phyloP scores from a whole-genome alignment of 257 asterid species.

The Lantana camara region DNA sequence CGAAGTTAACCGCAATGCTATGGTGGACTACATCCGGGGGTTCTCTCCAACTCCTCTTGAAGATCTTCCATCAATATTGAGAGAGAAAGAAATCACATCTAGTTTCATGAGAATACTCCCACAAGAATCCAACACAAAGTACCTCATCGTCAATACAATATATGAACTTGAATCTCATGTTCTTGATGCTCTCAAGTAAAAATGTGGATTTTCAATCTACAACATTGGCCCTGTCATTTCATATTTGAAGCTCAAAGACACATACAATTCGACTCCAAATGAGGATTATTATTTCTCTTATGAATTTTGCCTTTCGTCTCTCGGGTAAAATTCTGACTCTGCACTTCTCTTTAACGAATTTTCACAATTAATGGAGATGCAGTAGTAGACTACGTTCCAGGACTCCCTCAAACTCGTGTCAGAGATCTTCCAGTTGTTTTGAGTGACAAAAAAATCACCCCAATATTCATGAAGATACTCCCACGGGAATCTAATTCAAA shows the following conservation, averaged over 20 bases:
- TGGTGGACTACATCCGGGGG: conserved; percentile 57
- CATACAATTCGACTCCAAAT: background rate
- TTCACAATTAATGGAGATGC: conserved; percentile 40
- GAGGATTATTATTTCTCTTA: too few species aligned
- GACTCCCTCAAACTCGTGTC: conserved; percentile 44
- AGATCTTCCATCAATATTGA: conserved; percentile 40
- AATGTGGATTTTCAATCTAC: conserved; percentile 34
- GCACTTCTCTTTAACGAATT: too few species aligned
- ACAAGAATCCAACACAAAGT: conserved; percentile 23
- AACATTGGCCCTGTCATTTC: conserved; percentile 50
- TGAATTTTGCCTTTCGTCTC: too few species aligned
- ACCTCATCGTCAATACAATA: conserved; percentile 43
- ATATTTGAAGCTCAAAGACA: conserved; percentile 8
- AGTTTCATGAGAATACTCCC: conserved; percentile 4
- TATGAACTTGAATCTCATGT: conserved; percentile 50
- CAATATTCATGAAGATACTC: background rate
- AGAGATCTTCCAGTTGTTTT: conserved; percentile 40
- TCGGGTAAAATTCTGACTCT: too few species aligned
- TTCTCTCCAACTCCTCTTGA: conserved; percentile 40
- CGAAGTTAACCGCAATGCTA: conserved; percentile 41
- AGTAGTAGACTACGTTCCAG: conserved; percentile 51
- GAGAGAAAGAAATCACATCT: background rate
- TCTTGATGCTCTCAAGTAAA: conserved; percentile 36
- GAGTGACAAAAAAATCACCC: background rate
- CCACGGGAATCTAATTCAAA: conserved; percentile 23